Evolutionary conservation across 805 yeast species (phyloP), one percentile per base, ranked within the genome.

Genomic region (Kazachstania psychrophila): DNA sequence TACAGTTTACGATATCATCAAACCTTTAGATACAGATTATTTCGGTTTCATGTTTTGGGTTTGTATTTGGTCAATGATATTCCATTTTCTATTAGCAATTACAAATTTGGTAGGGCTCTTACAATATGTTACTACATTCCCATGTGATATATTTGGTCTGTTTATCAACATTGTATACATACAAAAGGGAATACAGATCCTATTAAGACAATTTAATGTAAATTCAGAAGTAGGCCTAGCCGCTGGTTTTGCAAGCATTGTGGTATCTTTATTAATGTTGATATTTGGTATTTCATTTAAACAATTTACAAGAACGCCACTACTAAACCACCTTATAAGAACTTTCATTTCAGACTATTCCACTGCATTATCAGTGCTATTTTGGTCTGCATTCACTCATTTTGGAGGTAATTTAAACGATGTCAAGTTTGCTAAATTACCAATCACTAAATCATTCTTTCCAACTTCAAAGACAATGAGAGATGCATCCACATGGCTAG

Each of bases 1-100:
- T 51, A 92, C 97, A 0, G 88, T 92, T 1, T 62, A 55, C 37
- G 62, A 59, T 23, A 45, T 60, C 8, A 58, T 58, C 8, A 49
- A 56, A 33, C 56, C 58, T 6, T 34, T 65, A 52, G 18, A 65
- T 50, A 41, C 69, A 57, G 69, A 71, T 7, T 87, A 73, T 55
- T 87, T 89, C 61, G 86, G 88, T 13, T 89, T 89, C 57, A 88
- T 92, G 95, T 79, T 89, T 54, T 92, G 97, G 97, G 66, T 89
- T 23, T 84, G 87, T 50, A 66, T 92, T 5, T 89, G 98, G 98
- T 71, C 85, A 4, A 79, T 81, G 84, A 68, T 77, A 10, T 69
- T 84, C 62, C 97, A 92, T 61, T 63, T 84, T 18, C 40, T 77
- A 1, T 65, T 89, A 26, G 88, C 96, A 0, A 42, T 80, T 3